phyloP scores from a whole-genome alignment of 2,329 filamentous ascomycete species.

The Fusarium staphyleae region DNA sequence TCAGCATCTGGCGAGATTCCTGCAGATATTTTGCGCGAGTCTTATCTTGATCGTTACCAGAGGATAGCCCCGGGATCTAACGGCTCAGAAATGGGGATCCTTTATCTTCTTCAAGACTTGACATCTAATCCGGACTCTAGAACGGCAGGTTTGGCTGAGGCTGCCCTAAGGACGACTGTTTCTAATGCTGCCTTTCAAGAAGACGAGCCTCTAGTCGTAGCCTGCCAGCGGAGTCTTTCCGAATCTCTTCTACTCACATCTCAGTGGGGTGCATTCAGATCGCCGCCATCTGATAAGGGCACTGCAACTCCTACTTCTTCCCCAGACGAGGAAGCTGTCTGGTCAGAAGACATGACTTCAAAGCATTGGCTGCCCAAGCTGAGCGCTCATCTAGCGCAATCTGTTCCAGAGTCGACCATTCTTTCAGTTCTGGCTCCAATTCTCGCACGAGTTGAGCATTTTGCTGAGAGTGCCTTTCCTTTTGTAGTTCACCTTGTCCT shows the following conservation, averaged over 20 bases:
- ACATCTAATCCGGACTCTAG: conserved; percentile 63
- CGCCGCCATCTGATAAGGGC: conserved; percentile 60
- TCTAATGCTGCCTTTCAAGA: conserved; percentile 58
- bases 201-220: conserved; percentile 56
- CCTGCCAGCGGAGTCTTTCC: conserved; percentile 60
- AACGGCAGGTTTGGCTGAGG: conserved; percentile 67
- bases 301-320: conserved; percentile 3
- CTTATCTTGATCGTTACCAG: conserved; percentile 59
- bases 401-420: conserved; percentile 68
- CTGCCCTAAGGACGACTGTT: conserved; percentile 63
- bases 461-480: conserved; percentile 79
- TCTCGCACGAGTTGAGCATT: conserved; percentile 68
- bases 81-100: conserved; percentile 68
- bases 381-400: conserved; percentile 66
- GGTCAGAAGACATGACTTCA: conserved; percentile 52
- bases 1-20: conserved; percentile 75
- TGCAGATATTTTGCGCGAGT: conserved; percentile 66
- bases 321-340: conserved; percentile 37
- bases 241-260: conserved; percentile 62
- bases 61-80: conserved; percentile 56
- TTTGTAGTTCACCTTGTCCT: conserved; percentile 87
- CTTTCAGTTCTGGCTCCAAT: conserved; percentile 73
- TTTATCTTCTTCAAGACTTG: conserved; percentile 67
- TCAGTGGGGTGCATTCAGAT: conserved; percentile 62
- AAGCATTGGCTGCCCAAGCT: conserved; percentile 68